A percentile compares a stretch with the other conserved stretches of the same genome.
Conservation (phyloP, 768 basidiomycete genomes). For the Peribolospora baueri region DNA sequence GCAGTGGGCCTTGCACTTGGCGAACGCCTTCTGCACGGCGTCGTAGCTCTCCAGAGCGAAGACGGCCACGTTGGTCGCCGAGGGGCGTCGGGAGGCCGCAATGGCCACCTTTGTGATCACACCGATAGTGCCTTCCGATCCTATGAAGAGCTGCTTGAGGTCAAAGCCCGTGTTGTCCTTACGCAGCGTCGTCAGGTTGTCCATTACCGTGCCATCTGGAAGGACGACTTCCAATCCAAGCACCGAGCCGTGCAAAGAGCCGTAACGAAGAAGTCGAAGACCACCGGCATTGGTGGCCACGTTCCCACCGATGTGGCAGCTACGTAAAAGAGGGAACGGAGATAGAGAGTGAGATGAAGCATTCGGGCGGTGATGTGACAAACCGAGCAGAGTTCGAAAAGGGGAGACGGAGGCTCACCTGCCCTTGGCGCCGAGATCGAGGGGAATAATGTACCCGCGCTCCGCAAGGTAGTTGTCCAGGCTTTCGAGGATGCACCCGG, state of each 20-base stretch:
- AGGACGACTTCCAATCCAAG: slow-evolving; percentile 88
- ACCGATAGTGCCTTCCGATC: slow-evolving; percentile 87
- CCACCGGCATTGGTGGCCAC: slow-evolving; percentile 94
- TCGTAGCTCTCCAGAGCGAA: slow-evolving; percentile 68
- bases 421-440: slow-evolving; percentile 87
- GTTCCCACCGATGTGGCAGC: slow-evolving; percentile 95
- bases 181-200: slow-evolving; percentile 57
- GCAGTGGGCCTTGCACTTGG: slow-evolving; percentile 50
- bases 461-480: slow-evolving; percentile 66
- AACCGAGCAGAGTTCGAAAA: neutral
- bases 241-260: slow-evolving; percentile 80
- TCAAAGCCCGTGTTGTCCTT: slow-evolving; percentile 99
- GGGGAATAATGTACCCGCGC: slow-evolving; percentile 81
- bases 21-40: slow-evolving; percentile 63
- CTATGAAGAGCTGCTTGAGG: slow-evolving; percentile 93
- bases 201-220: slow-evolving; percentile 59
- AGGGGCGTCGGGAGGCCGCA: slow-evolving; percentile 52
- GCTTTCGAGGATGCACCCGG: slow-evolving; percentile 75
- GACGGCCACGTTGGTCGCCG: slow-evolving; percentile 69
- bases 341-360: slow-evolving; percentile 4
- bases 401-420: slow-evolving; percentile 27
- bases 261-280: slow-evolving; percentile 77
- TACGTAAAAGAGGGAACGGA: slow-evolving; percentile 15
- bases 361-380: slow-evolving; percentile 14
- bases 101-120: slow-evolving; percentile 88